Evolutionary conservation across 148 eudicot species (phyloP), one percentile per base, ranked within the genome.

Genomic region (Vaccinium vitisidaea): DNA sequence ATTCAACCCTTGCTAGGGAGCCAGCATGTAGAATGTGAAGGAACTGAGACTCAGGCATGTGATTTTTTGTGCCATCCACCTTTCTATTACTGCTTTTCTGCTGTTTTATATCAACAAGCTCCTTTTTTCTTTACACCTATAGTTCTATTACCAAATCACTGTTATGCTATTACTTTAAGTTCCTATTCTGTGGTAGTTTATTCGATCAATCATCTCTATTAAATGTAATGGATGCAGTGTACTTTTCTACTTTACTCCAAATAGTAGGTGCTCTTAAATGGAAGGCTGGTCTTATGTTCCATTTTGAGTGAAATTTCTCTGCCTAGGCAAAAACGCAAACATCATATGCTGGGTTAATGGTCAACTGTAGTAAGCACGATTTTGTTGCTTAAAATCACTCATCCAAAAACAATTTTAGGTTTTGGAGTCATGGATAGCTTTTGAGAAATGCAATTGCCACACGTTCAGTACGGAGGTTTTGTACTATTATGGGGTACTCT

Each of bases 1-100:
- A 65, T 90, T 89, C 93, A 90, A 30, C 93, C 92, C 19, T 73
- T 90, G 86, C n/a, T 86, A 52, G 93, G 91, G 53, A 89, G 86
- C 81, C 84, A 88, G 19, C 84, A 83, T 81, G 86, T 88, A n/a
- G 92, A 87, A 59, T 79, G 86, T 83, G 92, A 92, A 81, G 87
- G 89, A 73, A 75, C 73, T 83, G 94, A 91, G 77, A 79, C 88
- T 23, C 95, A 92, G 93, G 91, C 88, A 85, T 85, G 84, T 58
- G 65, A 43, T 36, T 30, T 61, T 70, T 46, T 7, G 13, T 48
- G 36, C 54, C 75, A 21, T 61, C 55, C 2, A 43, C 32, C 13
- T 56, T 43, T 23, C 54, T 81, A 18, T 80, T 58, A 58, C 71
- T 9, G 50, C 48, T 30, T 55, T 80, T 58, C 15, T 36, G 36